Conservation (phyloP, 352 stramenopile species). For the Phytopythium oedochilum region DNA sequence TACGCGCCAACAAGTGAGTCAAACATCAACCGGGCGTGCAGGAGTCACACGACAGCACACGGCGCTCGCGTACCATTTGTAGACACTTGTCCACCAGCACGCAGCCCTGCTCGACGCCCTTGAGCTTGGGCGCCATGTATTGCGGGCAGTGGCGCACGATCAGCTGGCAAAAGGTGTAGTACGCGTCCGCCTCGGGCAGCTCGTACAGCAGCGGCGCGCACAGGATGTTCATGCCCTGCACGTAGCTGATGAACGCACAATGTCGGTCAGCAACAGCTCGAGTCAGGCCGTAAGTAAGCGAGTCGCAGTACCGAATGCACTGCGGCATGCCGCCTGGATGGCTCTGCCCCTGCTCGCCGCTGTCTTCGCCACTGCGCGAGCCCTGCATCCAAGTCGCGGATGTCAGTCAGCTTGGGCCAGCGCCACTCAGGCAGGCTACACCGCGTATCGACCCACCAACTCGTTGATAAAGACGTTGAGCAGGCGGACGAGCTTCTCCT, state of each 20-base stretch:
- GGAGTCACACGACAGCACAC: not conserved
- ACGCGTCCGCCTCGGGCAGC: constrained; percentile 89
- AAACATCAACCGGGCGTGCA: no score
- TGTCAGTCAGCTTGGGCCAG: no score
- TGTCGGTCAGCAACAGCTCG: no score
- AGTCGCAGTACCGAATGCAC: constrained; percentile 28
- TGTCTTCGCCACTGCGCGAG: constrained; percentile 17
- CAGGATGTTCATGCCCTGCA: constrained; percentile 93
- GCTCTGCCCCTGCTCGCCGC: constrained; percentile 11
- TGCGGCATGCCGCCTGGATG: constrained; percentile 24
- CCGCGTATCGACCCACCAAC: no score
- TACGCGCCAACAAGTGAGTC: constrained; percentile 4
- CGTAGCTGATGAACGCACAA: constrained; percentile 80
- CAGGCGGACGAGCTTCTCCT: constrained; percentile 88
- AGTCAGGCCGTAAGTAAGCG: no score
- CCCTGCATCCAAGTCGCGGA: constrained; percentile 8
- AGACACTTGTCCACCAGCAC: constrained; percentile 80
- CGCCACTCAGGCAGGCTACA: no score
- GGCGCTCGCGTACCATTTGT: constrained; percentile 31
- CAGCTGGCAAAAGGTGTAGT: constrained; percentile 87
- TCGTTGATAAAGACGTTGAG: constrained; percentile 92
- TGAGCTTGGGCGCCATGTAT: constrained; percentile 87
- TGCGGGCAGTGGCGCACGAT: constrained; percentile 86
- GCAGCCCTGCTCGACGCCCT: constrained; percentile 78
- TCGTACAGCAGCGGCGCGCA: constrained; percentile 90